phyloP scores from a whole-genome alignment of 805 yeast genomes.

The Wickerhamiella brachini region DNA sequence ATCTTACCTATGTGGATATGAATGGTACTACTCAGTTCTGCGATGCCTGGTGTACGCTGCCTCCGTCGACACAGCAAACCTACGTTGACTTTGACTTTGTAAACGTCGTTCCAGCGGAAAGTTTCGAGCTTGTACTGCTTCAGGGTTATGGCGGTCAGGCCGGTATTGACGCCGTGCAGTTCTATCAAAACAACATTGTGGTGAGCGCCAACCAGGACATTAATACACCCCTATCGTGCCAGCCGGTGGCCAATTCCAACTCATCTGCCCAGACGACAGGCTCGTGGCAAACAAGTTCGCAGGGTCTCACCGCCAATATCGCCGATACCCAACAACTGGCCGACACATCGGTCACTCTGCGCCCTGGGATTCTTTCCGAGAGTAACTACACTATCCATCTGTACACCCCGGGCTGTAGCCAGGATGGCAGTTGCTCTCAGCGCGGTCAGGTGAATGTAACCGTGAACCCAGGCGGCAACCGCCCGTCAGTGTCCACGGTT shows the following conservation, averaged over 20 bases:
- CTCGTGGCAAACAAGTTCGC: slow-evolving; percentile 17
- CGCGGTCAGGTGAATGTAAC: slow-evolving; percentile 76
- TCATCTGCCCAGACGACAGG: slow-evolving; percentile 23
- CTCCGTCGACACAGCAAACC: slow-evolving; percentile 25
- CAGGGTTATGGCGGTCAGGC: slow-evolving; percentile 59
- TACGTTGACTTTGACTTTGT: slow-evolving; percentile 77
- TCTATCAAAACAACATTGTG: slow-evolving; percentile 43
- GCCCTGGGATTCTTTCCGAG: slow-evolving; percentile 54
- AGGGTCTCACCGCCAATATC: slow-evolving; percentile 20
- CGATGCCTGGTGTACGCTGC: slow-evolving; percentile 82
- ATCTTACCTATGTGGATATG: slow-evolving; percentile 61
- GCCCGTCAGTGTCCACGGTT: slow-evolving; percentile 27
- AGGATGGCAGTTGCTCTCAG: slow-evolving; percentile 48
- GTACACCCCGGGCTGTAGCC: slow-evolving; percentile 77
- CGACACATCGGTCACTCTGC: slow-evolving; percentile 35
- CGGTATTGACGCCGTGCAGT: slow-evolving; percentile 57
- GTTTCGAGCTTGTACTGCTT: slow-evolving; percentile 49
- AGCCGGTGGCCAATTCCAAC: slow-evolving; percentile 20
- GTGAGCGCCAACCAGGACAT: slow-evolving; percentile 64
- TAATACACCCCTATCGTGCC: slow-evolving; percentile 51
- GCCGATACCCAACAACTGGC: slow-evolving; percentile 21
- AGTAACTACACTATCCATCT: slow-evolving; percentile 64
- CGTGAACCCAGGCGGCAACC: slow-evolving; percentile 36
- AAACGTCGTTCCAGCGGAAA: slow-evolving; percentile 45
- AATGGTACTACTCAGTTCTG: slow-evolving; percentile 48